A percentile compares a stretch with the other conserved stretches of the same genome.
phyloP scores from a whole-genome alignment of 1,139 yeast genomes.

The Scheffersomyces stambukii region DNA sequence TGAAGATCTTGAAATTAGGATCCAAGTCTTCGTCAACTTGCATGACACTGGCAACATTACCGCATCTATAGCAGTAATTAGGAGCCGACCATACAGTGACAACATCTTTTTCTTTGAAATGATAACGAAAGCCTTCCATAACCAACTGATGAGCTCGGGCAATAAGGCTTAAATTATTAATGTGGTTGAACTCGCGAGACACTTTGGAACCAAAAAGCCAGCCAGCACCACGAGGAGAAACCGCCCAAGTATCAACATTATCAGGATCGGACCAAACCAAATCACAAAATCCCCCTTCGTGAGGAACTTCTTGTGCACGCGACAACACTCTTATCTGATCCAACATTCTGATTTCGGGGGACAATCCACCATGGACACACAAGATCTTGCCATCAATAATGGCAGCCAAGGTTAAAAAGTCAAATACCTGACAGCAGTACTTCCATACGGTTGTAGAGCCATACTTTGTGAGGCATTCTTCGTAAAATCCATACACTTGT shows the following conservation, averaged over 20 bases:
- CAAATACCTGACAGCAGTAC: constrained; percentile 95
- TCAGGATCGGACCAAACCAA: constrained; percentile 98
- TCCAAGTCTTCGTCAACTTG: constrained; percentile 82
- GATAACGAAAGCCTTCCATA: constrained; percentile 97
- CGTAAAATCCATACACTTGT: constrained; percentile 89
- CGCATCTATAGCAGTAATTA: constrained; percentile 95
- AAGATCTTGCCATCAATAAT: constrained; percentile 89
- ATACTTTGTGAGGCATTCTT: constrained; percentile 87
- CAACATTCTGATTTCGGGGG: constrained; percentile 96
- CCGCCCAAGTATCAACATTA: constrained; percentile 97
- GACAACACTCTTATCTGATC: constrained; percentile 93
- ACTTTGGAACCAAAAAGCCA: constrained; percentile 95
- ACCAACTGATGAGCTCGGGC: constrained; percentile 98
- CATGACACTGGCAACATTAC: constrained; percentile 98
- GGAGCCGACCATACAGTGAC: constrained; percentile 99
- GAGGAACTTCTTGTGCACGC: constrained; percentile 99
- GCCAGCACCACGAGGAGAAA: constrained; percentile 98
- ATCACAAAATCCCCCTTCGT: constrained; percentile 98
- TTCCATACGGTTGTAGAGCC: constrained; percentile 98
- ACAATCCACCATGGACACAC: constrained; percentile 94
- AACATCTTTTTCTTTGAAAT: constrained; percentile 89
- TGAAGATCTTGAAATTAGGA: constrained; percentile 89
- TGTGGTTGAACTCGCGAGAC: constrained; percentile 90
- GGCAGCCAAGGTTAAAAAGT: constrained; percentile 88
- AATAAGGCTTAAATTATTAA: constrained; percentile 77